Conservation (phyloP, 2,329 filamentous ascomycete species). For the Alternaria novae-zelandiae region DNA sequence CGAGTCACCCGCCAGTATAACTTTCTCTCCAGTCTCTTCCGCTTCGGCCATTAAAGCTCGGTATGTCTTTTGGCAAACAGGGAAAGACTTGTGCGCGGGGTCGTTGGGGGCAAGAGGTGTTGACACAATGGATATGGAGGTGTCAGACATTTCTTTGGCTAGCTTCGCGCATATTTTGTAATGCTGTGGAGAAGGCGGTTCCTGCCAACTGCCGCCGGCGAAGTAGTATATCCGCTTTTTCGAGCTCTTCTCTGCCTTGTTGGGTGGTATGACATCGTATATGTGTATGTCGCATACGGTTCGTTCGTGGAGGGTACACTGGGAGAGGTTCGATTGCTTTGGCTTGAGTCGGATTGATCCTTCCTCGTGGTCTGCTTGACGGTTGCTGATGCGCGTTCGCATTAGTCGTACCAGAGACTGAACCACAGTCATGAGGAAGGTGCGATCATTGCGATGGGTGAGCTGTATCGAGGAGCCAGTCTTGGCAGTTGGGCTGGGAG, state of each 20-base stretch:
- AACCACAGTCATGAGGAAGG: constrained; percentile 47
- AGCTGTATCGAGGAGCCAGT: constrained; percentile 36
- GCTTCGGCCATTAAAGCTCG: constrained; percentile 50
- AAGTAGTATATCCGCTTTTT: constrained; percentile 60
- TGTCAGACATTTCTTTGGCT: constrained; percentile 49
- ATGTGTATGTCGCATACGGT: constrained; percentile 53
- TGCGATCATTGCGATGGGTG: constrained; percentile 49
- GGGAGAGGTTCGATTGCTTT: constrained; percentile 39
- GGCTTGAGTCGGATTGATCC: constrained; percentile 52
- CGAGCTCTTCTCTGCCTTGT: constrained; percentile 5
- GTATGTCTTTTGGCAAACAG: constrained; percentile 56
- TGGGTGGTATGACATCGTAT: constrained; percentile 51
- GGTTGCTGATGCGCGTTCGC: constrained; percentile 42
- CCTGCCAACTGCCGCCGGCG: constrained; percentile 63
- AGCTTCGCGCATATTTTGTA: constrained; percentile 60
- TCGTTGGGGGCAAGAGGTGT: constrained; percentile 62
- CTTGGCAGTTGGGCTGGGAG: background rate
- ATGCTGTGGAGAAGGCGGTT: constrained; percentile 58
- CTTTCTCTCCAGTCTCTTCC: constrained; percentile 46
- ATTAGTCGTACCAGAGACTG: constrained; percentile 49
- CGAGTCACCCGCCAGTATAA: constrained; percentile 62
- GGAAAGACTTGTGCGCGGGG: constrained; percentile 58
- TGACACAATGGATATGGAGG: constrained; percentile 57
- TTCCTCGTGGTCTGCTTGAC: constrained; percentile 40
- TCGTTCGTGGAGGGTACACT: constrained; percentile 50